phyloP scores from a whole-genome alignment of 1,139 yeast genomes.

The Pichia sp. region DNA sequence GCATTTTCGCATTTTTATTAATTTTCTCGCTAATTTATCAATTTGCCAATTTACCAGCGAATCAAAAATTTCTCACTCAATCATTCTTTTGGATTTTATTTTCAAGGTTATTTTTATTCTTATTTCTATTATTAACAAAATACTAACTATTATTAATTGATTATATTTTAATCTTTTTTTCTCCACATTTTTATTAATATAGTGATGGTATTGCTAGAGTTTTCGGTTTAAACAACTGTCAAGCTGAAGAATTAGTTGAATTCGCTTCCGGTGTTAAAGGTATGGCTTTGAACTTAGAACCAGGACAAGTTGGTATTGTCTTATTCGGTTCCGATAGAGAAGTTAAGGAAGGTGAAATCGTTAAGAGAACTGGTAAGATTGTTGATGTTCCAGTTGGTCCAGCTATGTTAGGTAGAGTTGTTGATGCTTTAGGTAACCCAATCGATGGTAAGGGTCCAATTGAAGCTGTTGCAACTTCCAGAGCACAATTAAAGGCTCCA shows the following conservation, averaged over 20 bases:
- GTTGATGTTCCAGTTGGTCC: conserved; percentile 99
- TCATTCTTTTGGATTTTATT: background rate
- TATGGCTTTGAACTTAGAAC: conserved; percentile 99
- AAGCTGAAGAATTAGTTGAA: conserved; percentile 99
- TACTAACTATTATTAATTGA: too few relatives aligned
- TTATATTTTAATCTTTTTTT: background rate
- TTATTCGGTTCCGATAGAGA: conserved; percentile 98
- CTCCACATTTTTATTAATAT: conserved; percentile 12
- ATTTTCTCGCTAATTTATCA: too few relatives aligned
- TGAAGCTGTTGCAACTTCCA: conserved; percentile 74
- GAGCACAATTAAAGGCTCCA: conserved; percentile 99
- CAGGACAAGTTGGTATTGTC: conserved; percentile 99
- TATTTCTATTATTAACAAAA: background rate
- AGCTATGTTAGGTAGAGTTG: conserved; percentile 97
- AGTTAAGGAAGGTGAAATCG: conserved; percentile 99
- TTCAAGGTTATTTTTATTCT: background rate
- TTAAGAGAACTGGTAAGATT: conserved; percentile 99
- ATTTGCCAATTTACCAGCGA: too few relatives aligned
- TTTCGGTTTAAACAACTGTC: conserved; percentile 98
- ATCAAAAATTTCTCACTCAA: too few relatives aligned
- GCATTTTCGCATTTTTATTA: too few relatives aligned
- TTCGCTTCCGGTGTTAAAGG: conserved; percentile 99
- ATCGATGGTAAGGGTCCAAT: conserved; percentile 99
- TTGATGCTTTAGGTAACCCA: conserved; percentile 99
- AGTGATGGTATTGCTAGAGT: conserved; percentile 99